A percentile compares a stretch with the other conserved stretches of the same genome.
phyloP scores from a whole-genome alignment of 208 protist genomes.

The Strigomonas culicis region DNA sequence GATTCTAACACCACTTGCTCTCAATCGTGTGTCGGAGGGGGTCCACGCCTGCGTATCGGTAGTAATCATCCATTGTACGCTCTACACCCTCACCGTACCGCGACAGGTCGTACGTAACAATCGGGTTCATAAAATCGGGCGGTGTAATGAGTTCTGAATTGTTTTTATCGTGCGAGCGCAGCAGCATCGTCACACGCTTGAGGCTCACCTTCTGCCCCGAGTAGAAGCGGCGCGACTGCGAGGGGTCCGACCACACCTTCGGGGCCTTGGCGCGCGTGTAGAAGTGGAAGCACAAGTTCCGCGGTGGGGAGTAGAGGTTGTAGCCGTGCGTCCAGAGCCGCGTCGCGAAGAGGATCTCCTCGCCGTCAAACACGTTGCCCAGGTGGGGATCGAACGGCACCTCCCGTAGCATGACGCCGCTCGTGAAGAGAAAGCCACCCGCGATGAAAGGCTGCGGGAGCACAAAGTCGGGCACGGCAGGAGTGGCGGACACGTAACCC shows the following conservation, averaged over 20 bases:
- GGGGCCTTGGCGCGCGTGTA: constrained; percentile 59
- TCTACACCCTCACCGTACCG: background rate
- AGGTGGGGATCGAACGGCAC: constrained; percentile 95
- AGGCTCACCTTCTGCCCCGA: background rate
- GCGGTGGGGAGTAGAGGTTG: constrained; percentile 81
- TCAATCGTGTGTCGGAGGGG: background rate
- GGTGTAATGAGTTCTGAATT: background rate
- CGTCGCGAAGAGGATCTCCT: constrained; percentile 88
- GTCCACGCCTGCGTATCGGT: background rate
- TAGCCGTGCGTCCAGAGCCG: constrained; percentile 92
- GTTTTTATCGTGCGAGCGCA: background rate
- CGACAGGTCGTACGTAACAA: background rate
- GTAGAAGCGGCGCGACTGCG: background rate
- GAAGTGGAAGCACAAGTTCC: constrained; percentile 80
- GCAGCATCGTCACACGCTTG: background rate
- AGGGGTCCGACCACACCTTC: constrained; percentile 50
- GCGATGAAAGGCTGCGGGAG: constrained; percentile 82
- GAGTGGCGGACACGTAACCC: constrained; percentile 17
- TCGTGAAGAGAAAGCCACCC: constrained; percentile 66
- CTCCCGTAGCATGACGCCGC: constrained; percentile 48
- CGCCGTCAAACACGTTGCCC: constrained; percentile 90
- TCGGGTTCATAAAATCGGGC: background rate
- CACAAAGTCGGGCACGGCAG: constrained; percentile 9
- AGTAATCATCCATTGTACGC: background rate
- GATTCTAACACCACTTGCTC: background rate